Base-by-base conservation (phyloP, 257 asterid species). In the Plantago ovata region DNA sequence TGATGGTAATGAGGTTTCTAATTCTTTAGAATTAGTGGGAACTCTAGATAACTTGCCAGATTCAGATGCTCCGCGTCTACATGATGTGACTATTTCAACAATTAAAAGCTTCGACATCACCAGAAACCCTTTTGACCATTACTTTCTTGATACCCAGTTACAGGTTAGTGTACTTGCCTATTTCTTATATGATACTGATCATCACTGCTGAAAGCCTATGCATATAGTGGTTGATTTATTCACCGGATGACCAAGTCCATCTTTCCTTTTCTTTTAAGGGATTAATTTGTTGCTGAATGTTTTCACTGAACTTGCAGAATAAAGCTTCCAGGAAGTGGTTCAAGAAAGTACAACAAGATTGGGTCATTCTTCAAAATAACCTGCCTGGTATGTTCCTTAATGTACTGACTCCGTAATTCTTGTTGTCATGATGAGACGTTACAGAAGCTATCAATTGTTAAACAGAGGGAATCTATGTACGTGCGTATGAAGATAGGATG, bases 401-500 rank as follows among this genome's bases (percentile, higher is more conserved):
- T 53, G 59, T 53, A 42, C 38, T 57, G 38, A 44, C 42, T 11
- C 50, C 53, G 69, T 44, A 50, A 67, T 55, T 42, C 66, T 61
- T 57, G 10, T 40, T 52, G 55, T 59, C 53, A 53, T 53, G 43
- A 47, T 52, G 59, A 50, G 42, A 52, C 48, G 8, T 38, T 66
- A 39, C 53, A 64, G 32, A 58, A 59, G 24, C 47, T 19, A 41
- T 58, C 7, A 60, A 58, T 40, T 65, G 46, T 56, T 13, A 36
- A 70, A 64, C 85, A 93, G 99, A 77, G 72, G 89, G 91, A 60
- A 84, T 93, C 70, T 93, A 79, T 69, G 99, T 89, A 47, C 95
- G 97, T 18, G 97, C 61, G 60, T 93, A 84, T 69, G 99, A 93
- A 85, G 97, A 93, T 70, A 82, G 89, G 71, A 89, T 93, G 99